Evolutionary conservation across 2,329 filamentous ascomycete species (phyloP).

Genomic region (Aspergillus sp.): DNA sequence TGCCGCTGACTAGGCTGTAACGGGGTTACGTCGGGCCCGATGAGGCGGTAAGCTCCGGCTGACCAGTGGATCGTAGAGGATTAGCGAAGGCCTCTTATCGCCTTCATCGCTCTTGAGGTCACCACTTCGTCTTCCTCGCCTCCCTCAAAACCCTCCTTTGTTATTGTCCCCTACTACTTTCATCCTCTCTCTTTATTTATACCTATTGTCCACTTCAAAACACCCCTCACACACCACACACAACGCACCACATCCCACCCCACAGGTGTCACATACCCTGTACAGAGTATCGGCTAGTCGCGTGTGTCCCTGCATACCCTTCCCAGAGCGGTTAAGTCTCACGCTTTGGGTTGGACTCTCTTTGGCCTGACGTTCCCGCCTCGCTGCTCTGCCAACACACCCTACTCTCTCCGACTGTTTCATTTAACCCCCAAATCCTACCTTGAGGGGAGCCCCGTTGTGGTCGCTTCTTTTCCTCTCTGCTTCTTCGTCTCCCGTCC

Average conservation of each 20-base stretch:
- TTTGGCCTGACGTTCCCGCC: constrained; percentile 8
- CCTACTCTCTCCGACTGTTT: constrained; percentile 9
- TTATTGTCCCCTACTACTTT: not conserved
- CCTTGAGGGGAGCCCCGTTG: constrained; percentile 1
- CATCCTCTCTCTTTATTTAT: not conserved
- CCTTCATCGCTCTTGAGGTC: not conserved
- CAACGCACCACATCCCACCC: not conserved
- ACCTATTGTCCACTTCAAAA: not conserved
- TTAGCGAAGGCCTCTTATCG: not conserved
- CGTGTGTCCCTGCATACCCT: constrained; percentile 19
- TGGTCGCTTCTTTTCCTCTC: constrained; percentile 6
- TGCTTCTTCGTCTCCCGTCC: not conserved
- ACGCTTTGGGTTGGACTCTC: constrained; percentile 14
- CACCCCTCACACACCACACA: not conserved
- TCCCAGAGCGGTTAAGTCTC: constrained; percentile 9
- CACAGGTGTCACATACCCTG: not conserved
- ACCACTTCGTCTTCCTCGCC: not conserved
- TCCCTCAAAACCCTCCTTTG: not conserved
- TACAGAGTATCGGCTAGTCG: constrained; percentile 13
- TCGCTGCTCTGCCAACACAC: constrained; percentile 19
- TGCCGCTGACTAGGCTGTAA: not conserved
- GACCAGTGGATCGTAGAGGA: not conserved
- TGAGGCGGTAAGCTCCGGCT: not conserved
- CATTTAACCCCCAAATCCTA: constrained; percentile 4
- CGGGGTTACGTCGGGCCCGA: not conserved